phyloP scores from a whole-genome alignment of 1,284 basidiomycete species.

The Cutaneotrichosporon sp. region DNA sequence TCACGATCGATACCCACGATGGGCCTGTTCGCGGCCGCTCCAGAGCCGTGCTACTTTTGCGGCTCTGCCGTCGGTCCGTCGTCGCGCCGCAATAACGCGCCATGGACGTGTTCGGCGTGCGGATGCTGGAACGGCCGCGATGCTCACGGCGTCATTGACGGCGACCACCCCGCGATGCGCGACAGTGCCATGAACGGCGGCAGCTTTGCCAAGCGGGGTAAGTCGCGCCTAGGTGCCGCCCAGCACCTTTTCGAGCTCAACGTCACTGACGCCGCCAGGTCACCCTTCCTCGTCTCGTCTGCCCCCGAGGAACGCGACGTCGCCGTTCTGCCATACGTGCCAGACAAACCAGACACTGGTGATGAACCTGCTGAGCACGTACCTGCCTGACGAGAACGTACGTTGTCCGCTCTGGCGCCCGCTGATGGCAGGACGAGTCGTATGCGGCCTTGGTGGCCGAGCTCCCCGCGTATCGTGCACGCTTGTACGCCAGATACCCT shows the following conservation, averaged over 20 bases:
- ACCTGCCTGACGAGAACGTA: constrained; percentile 65
- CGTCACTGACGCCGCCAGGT: no score
- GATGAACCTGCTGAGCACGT: constrained; percentile 77
- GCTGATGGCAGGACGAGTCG: constrained; percentile 58
- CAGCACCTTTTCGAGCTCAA: background rate
- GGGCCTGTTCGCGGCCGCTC: constrained; percentile 18
- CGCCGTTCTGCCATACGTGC: constrained; percentile 75
- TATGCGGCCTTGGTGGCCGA: constrained; percentile 59
- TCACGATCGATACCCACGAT: constrained; percentile 2
- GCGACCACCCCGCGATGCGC: constrained; percentile 82
- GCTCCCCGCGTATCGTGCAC: constrained; percentile 65
- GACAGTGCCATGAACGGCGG: constrained; percentile 62
- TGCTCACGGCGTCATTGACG: constrained; percentile 62
- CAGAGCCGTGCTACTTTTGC: constrained; percentile 45
- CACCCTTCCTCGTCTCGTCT: constrained; percentile 28
- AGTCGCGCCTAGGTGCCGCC: constrained; percentile 33
- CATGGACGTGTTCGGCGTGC: constrained; percentile 40
- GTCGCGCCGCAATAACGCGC: constrained; percentile 23
- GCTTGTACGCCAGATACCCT: constrained; percentile 73
- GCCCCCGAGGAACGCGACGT: constrained; percentile 22
- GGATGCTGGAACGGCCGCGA: constrained; percentile 44
- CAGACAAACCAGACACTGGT: constrained; percentile 84
- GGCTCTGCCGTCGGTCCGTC: constrained; percentile 17
- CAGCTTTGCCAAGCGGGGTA: constrained; percentile 72
- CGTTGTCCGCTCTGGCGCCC: constrained; percentile 28